Base-by-base conservation (phyloP, 2,329 filamentous ascomycete species). In the Penicillium sp. region DNA sequence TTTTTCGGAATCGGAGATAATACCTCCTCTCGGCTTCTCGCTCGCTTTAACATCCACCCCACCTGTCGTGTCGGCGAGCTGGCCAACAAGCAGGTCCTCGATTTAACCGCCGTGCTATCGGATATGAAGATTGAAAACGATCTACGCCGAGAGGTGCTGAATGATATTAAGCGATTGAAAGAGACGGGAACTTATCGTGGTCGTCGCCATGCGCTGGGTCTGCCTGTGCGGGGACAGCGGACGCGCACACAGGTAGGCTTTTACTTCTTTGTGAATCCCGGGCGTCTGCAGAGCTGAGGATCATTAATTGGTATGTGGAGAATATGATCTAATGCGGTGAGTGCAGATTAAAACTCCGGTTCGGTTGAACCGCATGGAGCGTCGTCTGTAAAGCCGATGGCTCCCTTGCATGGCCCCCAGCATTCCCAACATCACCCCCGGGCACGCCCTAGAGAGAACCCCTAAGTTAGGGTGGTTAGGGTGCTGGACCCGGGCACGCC, bases 41-140 rank as follows among this genome's bases (percentile, higher is more conserved):
- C 95, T 64, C 93, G 91, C 70, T 89, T 91, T 79, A 88, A 88
- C 67, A 96, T 99, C 72, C 90, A 96, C 78, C 88, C 91, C 29
- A 88, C 85, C 56, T 90, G 90, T 64, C 90, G 87, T 70, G 82
- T 98, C 65, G 90, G 90, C 72, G 82, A 86, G 8, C 79, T 99
- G 21, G 82, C 86, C 45, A 86, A 88, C 58, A 87, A 89, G 73
- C 93, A 91, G 59, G 80, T 96, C 65, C 88, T 91, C 52, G 88
- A 90, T 52, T 81, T 99, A 59, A 95, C 90, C 22, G 89, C 89
- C 50, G 91, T 96, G 70, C 81, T 99, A 42, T 90, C 91, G 16
- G 88, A 87, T 54, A 93, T 99, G 91, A 96, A 90, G 58, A 91
- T 98, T 68, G 95, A 97, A 76, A 96, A 90, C 74, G 93, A 98